Percentiles rank a stretch among this genome's conserved stretches.
Conservation (phyloP, 2,329 filamentous ascomycete species). For the Cladosporium velox region DNA sequence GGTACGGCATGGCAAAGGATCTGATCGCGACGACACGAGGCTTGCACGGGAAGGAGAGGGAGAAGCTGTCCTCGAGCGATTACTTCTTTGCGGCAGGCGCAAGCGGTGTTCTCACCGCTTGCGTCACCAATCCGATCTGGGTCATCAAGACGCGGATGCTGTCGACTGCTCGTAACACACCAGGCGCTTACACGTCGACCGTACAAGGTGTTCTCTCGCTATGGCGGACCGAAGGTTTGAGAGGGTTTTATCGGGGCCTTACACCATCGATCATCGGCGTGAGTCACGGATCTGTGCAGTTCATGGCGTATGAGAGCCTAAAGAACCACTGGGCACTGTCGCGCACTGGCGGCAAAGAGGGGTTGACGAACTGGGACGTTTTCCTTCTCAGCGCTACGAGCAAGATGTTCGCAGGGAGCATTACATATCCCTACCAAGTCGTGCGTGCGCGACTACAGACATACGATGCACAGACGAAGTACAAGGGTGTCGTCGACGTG, state of each 20-base stretch:
- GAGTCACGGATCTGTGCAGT: slow-evolving; percentile 90
- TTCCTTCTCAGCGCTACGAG: slow-evolving; percentile 76
- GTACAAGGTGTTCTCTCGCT: slow-evolving; percentile 68
- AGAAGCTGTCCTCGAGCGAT: slow-evolving; percentile 62
- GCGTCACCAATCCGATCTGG: slow-evolving; percentile 94
- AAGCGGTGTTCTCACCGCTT: slow-evolving; percentile 72
- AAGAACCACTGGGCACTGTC: slow-evolving; percentile 60
- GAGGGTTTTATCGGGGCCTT: slow-evolving; percentile 86
- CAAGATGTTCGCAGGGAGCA: slow-evolving; percentile 85
- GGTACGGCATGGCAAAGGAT: slow-evolving; percentile 63
- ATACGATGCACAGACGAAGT: slow-evolving; percentile 75
- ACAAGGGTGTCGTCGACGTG: slow-evolving; percentile 73
- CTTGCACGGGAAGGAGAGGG: slow-evolving; percentile 33
- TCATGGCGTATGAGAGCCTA: slow-evolving; percentile 85
- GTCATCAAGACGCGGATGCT: slow-evolving; percentile 98
- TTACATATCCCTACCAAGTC: slow-evolving; percentile 94
- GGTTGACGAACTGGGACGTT: slow-evolving; percentile 72
- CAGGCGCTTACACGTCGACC: slow-evolving; percentile 81
- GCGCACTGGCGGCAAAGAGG: slow-evolving; percentile 38
- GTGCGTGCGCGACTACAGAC: slow-evolving; percentile 85
- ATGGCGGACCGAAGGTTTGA: slow-evolving; percentile 67
- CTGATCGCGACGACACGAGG: slow-evolving; percentile 43
- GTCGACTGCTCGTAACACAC: slow-evolving; percentile 71
- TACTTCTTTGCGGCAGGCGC: slow-evolving; percentile 77
- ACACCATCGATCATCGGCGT: slow-evolving; percentile 82